Base-by-base conservation (phyloP, 352 stramenopile species). In the Phytophthora uliginosa region DNA sequence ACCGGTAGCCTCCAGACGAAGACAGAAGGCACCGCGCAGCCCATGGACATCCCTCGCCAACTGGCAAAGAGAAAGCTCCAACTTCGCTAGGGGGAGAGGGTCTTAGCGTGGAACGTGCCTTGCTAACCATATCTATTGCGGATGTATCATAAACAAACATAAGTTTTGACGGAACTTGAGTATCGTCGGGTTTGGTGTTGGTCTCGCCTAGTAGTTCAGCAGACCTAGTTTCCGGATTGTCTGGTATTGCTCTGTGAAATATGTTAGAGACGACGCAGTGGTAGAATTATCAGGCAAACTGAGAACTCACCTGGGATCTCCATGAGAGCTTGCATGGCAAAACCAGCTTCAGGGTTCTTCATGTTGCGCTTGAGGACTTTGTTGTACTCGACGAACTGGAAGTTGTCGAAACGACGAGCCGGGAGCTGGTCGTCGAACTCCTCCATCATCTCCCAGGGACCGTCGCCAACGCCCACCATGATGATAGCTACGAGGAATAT, bases 301-400 rank as follows among this genome's bases (percentile, higher is more conserved):
- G 28, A 54, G 18, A 0, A 63, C 71, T 22, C 74, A 93, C 85
- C 88, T 73, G 85, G 86, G 45, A 95, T 88, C 58, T 94, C 85
- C 84, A 92, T 93, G 38, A 94, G 76, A n/a, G 86, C 86, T 60
- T 74, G 75, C 60, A 93, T 92, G 17, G 85, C 88, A 66, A 94
- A 95, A 5, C 84, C 88, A 13, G 82, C 81, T 56, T 93, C 83
- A 0, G 83, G 85, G 64, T 91, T 89, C 55, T 73, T 82, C 71
- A 80, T 71, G 71, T 95, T 93, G 24, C 81, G 67, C 53, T 83
- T 77, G 58, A 93, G 80, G 8, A 91, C 80, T 3, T 74, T 66
- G 53, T 85, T 90, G 72, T 92, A 95, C 51, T 92, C 79, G 28
- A 93, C 84, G 55, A 92, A 94, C 66, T 93, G 85, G 67, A 93